A percentile compares a stretch with the other conserved stretches of the same genome.
Conservation (phyloP, 257 asterid species). For the Linderniella brevidens region DNA sequence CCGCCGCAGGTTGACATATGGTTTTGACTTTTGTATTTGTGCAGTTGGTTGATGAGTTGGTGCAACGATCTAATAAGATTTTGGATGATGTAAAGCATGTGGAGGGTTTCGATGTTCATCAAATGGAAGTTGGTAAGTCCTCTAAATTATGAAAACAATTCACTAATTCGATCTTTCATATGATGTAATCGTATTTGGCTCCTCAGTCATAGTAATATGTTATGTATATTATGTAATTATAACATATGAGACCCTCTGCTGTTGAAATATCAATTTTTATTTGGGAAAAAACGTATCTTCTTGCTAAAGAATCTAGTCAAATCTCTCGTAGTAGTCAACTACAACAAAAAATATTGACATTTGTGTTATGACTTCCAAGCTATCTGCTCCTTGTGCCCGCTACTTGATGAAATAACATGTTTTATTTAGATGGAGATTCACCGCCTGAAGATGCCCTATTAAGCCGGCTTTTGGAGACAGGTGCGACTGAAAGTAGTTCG, state of each 20-base stretch:
- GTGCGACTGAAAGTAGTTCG: conserved; percentile 68
- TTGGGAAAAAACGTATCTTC: too few species aligned
- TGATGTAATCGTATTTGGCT: not conserved
- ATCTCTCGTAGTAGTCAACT: too few species aligned
- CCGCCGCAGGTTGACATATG: conserved; percentile 5
- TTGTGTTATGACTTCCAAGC: too few species aligned
- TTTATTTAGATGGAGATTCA: conserved; percentile 35
- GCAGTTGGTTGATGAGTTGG: conserved; percentile 69
- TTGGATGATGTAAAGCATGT: conserved; percentile 28
- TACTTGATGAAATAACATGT: conserved; percentile 3
- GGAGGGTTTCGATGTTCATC: conserved; percentile 23
- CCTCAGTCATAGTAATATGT: too few species aligned
- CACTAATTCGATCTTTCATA: conserved; percentile 9
- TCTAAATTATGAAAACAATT: conserved; percentile 11
- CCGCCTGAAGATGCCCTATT: conserved; percentile 40
- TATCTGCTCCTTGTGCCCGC: too few species aligned
- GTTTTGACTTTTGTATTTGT: conserved; percentile 13
- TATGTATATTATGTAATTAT: too few species aligned
- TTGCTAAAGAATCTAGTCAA: too few species aligned
- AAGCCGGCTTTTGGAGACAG: conserved; percentile 58
- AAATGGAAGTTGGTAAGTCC: conserved; percentile 28
- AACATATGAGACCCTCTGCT: too few species aligned
- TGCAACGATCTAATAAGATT: conserved; percentile 27
- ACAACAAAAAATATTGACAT: too few species aligned
- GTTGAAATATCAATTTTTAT: too few species aligned